Evolutionary conservation across 2,329 filamentous ascomycete genomes (phyloP).

Genomic region (Monosporascus ibericus): DNA sequence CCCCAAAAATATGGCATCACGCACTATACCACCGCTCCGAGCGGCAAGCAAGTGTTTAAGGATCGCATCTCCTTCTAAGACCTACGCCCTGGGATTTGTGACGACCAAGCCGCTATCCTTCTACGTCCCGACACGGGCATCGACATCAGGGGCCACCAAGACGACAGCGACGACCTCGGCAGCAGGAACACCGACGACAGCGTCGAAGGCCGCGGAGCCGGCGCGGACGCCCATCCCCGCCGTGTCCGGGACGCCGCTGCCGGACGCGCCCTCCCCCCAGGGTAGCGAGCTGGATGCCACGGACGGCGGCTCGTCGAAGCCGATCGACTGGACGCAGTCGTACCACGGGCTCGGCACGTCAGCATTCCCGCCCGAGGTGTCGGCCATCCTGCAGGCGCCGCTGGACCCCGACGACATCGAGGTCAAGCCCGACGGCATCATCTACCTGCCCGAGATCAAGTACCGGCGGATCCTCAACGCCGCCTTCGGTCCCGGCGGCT

Average conservation of each 20-base stretch:
- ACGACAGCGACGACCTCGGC: constrained; percentile 6
- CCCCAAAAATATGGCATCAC: constrained; percentile 14
- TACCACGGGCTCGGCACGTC: constrained; percentile 71
- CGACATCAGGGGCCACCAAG: constrained; percentile 5
- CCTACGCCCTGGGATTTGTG: constrained; percentile 1
- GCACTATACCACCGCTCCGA: constrained; percentile 16
- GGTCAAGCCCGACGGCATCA: constrained; percentile 93
- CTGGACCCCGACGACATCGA: constrained; percentile 74
- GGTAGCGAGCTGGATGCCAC: neutral
- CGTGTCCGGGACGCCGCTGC: constrained; percentile 22
- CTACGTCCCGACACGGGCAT: constrained; percentile 2
- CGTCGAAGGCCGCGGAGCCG: constrained; percentile 5
- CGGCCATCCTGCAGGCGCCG: constrained; percentile 61
- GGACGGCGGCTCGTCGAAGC: constrained; percentile 1
- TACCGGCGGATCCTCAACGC: constrained; percentile 85
- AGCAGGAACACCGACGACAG: constrained; percentile 1
- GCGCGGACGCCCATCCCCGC: constrained; percentile 19
- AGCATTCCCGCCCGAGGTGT: constrained; percentile 66
- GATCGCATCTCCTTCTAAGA: constrained; percentile 1
- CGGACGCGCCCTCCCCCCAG: constrained; percentile 14
- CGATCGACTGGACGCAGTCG: constrained; percentile 73
- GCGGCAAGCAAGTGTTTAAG: constrained; percentile 6
- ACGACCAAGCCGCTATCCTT: constrained; percentile 11
- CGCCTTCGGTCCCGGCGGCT: constrained; percentile 91
- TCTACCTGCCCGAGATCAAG: constrained; percentile 97